Evolutionary conservation across 2,329 filamentous ascomycete genomes (phyloP), one percentile per base, ranked within the genome.

Genomic region (Aspergillus latus): DNA sequence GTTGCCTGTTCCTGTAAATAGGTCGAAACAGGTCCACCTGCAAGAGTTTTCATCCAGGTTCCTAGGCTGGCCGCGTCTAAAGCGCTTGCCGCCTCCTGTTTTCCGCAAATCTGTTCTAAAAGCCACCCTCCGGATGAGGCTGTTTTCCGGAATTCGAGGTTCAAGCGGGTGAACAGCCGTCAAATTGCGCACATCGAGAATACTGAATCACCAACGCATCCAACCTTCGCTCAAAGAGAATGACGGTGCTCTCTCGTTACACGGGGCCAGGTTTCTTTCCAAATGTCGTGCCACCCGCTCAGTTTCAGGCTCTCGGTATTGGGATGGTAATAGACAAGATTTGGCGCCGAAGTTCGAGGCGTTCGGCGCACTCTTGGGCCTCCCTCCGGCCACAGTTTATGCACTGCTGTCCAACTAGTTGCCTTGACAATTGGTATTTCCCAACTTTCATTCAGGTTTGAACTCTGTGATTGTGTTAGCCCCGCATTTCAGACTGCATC

Each of bases 381-480:
- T 51, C 54, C 15, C 42, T 40, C 48, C 42, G 26, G 30, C 44
- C 44, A 49, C 55, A 58, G 60, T 57, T 58, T 63, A 72, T 71
- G 68, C 69, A 71, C 42, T 66, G 67, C 59, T 72, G 68, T 72
- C 68, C 66, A 69, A 72, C 62, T n/a, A n/a, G n/a, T n/a, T 59
- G 54, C 52, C 54, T 45, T 54, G 58, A 63, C 61, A 53, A 60
- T 63, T 59, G 58, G 59, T 56, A 62, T 60, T 59, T 66, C 7
- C 63, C 64, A 64, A 64, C 61, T 49, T 49, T 58, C 44, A 60
- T 52, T 47, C 52, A 54, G 58, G 52, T 59, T 58, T 49, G 49
- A 55, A 54, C 56, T 58, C 62, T 63, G 51, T 57, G 60, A 61
- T 64, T 64, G 59, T 51, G 58, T 63, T 59, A 61, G 57, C 50